Conservation (phyloP, 2,329 filamentous ascomycete genomes). For the Fonsecaea pedrosoi region DNA sequence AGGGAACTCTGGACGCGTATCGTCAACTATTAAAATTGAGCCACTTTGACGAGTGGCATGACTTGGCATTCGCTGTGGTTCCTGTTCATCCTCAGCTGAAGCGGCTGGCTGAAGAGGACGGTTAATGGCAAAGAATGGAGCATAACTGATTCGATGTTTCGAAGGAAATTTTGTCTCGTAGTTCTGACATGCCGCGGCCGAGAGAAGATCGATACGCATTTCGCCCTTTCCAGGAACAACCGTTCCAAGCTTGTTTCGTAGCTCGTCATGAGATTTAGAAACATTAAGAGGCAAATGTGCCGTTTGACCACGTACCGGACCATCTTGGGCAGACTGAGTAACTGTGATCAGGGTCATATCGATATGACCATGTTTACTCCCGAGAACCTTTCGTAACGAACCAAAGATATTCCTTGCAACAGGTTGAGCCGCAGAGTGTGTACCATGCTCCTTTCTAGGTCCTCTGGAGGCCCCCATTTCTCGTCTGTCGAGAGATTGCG, state of each 20-base stretch:
- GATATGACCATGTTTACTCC: slow-evolving; percentile 58
- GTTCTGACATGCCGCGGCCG: slow-evolving; percentile 77
- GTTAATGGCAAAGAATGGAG: slow-evolving; percentile 28
- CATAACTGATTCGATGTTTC: slow-evolving; percentile 34
- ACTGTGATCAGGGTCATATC: slow-evolving; percentile 38
- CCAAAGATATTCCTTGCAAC: slow-evolving; percentile 87
- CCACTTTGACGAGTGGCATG: slow-evolving; percentile 80
- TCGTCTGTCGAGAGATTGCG: slow-evolving; percentile 50
- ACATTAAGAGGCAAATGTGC: slow-evolving; percentile 54
- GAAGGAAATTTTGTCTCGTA: slow-evolving; percentile 74
- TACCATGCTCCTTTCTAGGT: slow-evolving; percentile 24
- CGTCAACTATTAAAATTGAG: slow-evolving; percentile 86
- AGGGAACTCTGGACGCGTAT: slow-evolving; percentile 45
- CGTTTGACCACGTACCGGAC: slow-evolving; percentile 41
- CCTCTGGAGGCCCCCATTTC: slow-evolving; percentile 19
- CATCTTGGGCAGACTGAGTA: slow-evolving; percentile 33
- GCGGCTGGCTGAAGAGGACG: slow-evolving; percentile 18
- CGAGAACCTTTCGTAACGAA: slow-evolving; percentile 81
- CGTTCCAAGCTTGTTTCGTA: slow-evolving; percentile 49
- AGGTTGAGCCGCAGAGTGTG: slow-evolving; percentile 49
- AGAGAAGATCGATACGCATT: slow-evolving; percentile 79
- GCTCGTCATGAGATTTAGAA: slow-evolving; percentile 53
- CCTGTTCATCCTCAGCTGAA: slow-evolving; percentile 6
- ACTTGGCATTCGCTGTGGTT: slow-evolving; percentile 50
- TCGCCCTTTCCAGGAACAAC: slow-evolving; percentile 52